These are phyloP conservation scores for Boletus subparvulus DNA, from an alignment of 768 basidiomycete species.

Conservation along the genomic window DNA sequence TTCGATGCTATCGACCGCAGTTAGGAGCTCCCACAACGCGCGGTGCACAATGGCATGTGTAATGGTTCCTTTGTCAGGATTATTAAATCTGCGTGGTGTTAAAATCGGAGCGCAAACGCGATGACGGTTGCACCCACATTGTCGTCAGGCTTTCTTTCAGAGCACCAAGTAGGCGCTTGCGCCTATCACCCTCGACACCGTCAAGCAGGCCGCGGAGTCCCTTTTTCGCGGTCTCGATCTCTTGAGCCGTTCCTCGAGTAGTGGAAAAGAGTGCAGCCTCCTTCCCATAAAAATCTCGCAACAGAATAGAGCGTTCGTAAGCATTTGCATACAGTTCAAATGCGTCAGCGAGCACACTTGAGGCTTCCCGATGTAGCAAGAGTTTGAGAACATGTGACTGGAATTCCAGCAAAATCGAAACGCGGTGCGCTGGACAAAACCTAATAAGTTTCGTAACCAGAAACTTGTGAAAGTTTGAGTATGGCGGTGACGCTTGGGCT, in stretches of 20 bases:
- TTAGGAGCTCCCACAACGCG: slow-evolving; percentile 82
- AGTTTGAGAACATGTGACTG: slow-evolving; percentile 72
- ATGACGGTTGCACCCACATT: slow-evolving; percentile 52
- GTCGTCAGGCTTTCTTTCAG: slow-evolving; percentile 72
- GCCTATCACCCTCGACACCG: slow-evolving; percentile 58
- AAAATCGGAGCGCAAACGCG: not conserved
- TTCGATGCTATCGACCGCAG: slow-evolving; percentile 53
- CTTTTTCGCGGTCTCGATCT: slow-evolving; percentile 62
- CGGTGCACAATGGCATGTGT: slow-evolving; percentile 88
- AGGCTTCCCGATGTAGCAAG: slow-evolving; percentile 82
- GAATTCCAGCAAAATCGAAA: slow-evolving; percentile 77
- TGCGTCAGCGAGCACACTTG: slow-evolving; percentile 79
- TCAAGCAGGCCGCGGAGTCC: slow-evolving; percentile 71
- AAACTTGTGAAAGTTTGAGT: slow-evolving; percentile 47
- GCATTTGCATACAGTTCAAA: slow-evolving; percentile 87
- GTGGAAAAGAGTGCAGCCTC: slow-evolving; percentile 73
- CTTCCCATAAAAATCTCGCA: slow-evolving; percentile 89
- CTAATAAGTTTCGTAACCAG: slow-evolving; percentile 79
- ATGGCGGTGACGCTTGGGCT: not conserved
- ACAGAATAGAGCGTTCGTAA: slow-evolving; percentile 75
- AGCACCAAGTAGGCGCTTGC: slow-evolving; percentile 63
- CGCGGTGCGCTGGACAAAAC: slow-evolving; percentile 69
- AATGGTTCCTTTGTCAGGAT: slow-evolving; percentile 85
- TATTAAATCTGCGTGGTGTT: slow-evolving; percentile 68
- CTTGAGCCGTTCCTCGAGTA: slow-evolving; percentile 54